Percentiles rank a stretch among this genome's conserved stretches.
Conservation (phyloP, 2,329 filamentous ascomycete species). For the Pestalotiopsis sp. region DNA sequence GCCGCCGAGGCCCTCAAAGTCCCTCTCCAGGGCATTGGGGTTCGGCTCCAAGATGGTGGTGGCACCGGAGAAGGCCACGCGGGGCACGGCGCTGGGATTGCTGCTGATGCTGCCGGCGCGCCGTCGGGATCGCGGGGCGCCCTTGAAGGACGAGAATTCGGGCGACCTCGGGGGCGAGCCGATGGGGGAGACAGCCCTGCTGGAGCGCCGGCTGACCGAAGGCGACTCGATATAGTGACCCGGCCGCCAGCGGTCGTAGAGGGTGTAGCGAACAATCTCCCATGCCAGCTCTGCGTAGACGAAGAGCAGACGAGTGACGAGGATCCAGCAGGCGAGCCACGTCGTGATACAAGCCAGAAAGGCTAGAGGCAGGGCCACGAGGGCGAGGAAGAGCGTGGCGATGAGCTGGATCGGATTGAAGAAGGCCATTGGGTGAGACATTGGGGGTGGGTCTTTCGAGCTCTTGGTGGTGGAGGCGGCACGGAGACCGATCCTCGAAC, state of each 20-base stretch:
- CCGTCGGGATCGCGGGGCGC: constrained; percentile 19
- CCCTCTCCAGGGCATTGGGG: constrained; percentile 49
- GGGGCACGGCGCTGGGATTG: constrained; percentile 10
- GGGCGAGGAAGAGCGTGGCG: constrained; percentile 61
- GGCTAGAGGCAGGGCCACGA: constrained; percentile 64
- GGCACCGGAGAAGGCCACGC: constrained; percentile 17
- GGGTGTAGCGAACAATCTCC: constrained; percentile 57
- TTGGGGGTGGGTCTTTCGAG: not conserved
- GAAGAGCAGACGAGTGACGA: constrained; percentile 60
- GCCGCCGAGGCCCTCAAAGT: constrained; percentile 62
- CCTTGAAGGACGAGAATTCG: constrained; percentile 16
- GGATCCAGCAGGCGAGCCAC: constrained; percentile 59
- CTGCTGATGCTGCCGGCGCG: constrained; percentile 24
- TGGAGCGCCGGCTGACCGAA: constrained; percentile 11
- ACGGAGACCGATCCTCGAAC: not conserved
- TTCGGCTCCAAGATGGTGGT: constrained; percentile 45
- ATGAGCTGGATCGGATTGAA: constrained; percentile 58
- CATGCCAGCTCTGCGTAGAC: constrained; percentile 66
- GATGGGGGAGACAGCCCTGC: constrained; percentile 15
- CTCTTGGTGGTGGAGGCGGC: not conserved
- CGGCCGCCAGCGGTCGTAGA: constrained; percentile 42
- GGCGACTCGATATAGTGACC: constrained; percentile 28
- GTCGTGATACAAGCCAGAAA: constrained; percentile 66
- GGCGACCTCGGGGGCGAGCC: constrained; percentile 17
- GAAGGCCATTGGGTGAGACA: constrained; percentile 44